Evolutionary conservation across 495 filamentous ascomycete species (phyloP), one percentile per base, ranked within the genome.

Genomic region (Aspergillus nidulans): DNA sequence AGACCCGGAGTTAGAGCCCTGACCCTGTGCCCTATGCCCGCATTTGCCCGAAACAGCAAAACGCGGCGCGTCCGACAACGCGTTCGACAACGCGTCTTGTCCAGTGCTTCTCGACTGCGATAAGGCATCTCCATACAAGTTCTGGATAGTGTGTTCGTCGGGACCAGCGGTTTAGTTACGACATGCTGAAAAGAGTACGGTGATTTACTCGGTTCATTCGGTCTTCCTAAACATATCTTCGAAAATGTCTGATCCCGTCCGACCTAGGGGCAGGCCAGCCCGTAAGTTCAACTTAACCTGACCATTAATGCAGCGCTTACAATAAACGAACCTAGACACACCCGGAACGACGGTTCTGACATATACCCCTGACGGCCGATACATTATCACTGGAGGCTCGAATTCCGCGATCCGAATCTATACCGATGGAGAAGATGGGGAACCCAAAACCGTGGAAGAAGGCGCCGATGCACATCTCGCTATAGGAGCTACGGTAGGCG

Each of bases 391-490:
- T 12, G 90, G 86, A 49, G 94, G 94, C 32, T 86, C 88, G 30
- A 96, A 97, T 70, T 89, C 92, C 62, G 86, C 87, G 16, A 88
- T 95, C 61, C 87, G 94, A 25, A 82, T 97, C 45, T 98, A 92
- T 76, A 87, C 85, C 46, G 91, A 90, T 15, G 91, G 88, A 38
- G 89, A 85, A 18, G 90, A 95, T 74, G 92, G 89, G 45, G 94
- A 97, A 63, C 94, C 94, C 12, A 82, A 79, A 50, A 95, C 88
- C 30, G 85, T 98, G 26, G 94, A 98, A 63, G 89, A 94, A 53
- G 90, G 85, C 51, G 82, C 85, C 50, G 92, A 95, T 55, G 83
- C 85, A 53, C 91, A 94, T 68, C 77, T 85, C 15, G 84, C 85
- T 38, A 81, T 97, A 42, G 85, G 82, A 40, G 85, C 90, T 19